phyloP scores from a whole-genome alignment of 2,329 filamentous ascomycete genomes.

The Paraphoma chrysanthemicola region DNA sequence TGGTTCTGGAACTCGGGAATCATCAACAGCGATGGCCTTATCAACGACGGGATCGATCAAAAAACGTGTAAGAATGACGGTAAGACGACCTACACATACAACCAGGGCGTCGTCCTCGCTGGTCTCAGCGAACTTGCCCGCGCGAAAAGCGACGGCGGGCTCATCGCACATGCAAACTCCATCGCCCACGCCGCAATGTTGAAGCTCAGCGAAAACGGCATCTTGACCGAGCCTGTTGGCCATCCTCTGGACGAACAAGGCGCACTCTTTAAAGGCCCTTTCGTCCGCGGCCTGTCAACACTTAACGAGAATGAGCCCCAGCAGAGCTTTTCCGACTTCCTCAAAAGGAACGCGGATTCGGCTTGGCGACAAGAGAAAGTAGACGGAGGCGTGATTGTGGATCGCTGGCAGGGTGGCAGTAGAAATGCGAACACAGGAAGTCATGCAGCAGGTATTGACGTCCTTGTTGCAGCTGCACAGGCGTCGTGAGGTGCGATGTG shows the following conservation, averaged over 20 bases:
- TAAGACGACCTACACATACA: slow-evolving; percentile 62
- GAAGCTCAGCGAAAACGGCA: slow-evolving; percentile 34
- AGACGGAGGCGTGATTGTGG: slow-evolving; percentile 58
- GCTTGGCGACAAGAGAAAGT: slow-evolving; percentile 36
- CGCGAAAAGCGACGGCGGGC: slow-evolving; percentile 48
- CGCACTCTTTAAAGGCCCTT: slow-evolving; percentile 48
- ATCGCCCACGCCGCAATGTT: slow-evolving; percentile 38
- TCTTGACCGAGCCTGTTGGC: slow-evolving; percentile 39
- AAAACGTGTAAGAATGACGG: slow-evolving; percentile 61
- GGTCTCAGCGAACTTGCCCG: slow-evolving; percentile 60
- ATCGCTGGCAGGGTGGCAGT: slow-evolving; percentile 67
- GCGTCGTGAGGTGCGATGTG: slow-evolving; percentile 3
- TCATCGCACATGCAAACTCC: slow-evolving; percentile 30
- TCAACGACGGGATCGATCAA: slow-evolving; percentile 62
- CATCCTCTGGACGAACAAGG: slow-evolving; percentile 33
- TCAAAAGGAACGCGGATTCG: slow-evolving; percentile 44
- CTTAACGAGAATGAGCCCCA: slow-evolving; percentile 36
- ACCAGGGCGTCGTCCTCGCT: slow-evolving; percentile 65
- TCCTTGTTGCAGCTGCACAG: slow-evolving; percentile 61
- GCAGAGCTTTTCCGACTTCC: slow-evolving; percentile 31
- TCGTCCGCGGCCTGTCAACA: slow-evolving; percentile 41
- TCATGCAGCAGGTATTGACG: slow-evolving; percentile 70
- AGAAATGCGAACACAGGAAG: slow-evolving; percentile 59
- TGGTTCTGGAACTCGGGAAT: slow-evolving; percentile 61
- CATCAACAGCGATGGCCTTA: slow-evolving; percentile 56